Evolutionary conservation across 345 rosid species (phyloP).

Genomic region (Chamaenerion angustifolium): DNA sequence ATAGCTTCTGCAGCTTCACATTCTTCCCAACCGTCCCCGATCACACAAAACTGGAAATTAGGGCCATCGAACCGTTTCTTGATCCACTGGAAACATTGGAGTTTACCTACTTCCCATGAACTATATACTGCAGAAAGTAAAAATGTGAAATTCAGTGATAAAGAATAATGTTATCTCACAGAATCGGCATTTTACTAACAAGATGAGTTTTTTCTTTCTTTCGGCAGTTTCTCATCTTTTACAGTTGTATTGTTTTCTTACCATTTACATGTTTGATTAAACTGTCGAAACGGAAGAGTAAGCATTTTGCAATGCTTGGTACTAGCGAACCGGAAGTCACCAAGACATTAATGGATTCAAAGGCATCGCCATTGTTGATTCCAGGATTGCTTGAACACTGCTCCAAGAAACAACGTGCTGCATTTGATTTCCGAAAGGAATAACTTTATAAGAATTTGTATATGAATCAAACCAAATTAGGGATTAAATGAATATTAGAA

Average conservation of each 20-base stretch:
- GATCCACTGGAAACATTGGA: constrained; percentile 64
- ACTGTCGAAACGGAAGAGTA: constrained; percentile 55
- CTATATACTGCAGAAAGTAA: constrained; percentile 45
- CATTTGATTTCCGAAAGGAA: constrained; percentile 14
- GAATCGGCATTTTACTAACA: too few relatives aligned
- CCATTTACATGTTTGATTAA: constrained; percentile 51
- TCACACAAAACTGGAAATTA: constrained; percentile 50
- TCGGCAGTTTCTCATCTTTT: neutral
- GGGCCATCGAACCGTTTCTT: constrained; percentile 37
- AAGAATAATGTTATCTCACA: neutral
- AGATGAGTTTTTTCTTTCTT: too few relatives aligned
- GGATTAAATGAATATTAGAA: neutral
- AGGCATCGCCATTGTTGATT: constrained; percentile 11
- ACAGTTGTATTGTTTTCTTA: constrained; percentile 12
- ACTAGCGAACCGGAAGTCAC: constrained; percentile 85
- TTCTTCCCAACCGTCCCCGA: constrained; percentile 92
- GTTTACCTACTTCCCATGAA: constrained; percentile 70
- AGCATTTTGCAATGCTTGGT: constrained; percentile 83
- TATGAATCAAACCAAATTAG: neutral
- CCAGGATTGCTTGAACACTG: constrained; percentile 31
- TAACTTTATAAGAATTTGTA: too few relatives aligned
- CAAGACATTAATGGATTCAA: constrained; percentile 41
- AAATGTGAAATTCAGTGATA: too few relatives aligned
- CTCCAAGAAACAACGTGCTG: constrained; percentile 63
- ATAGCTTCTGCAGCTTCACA: constrained; percentile 69